Evolutionary conservation across 192 early-diverging fungal species (phyloP), one percentile per base, ranked within the genome.

Genomic region (Linnemannia exigua): DNA sequence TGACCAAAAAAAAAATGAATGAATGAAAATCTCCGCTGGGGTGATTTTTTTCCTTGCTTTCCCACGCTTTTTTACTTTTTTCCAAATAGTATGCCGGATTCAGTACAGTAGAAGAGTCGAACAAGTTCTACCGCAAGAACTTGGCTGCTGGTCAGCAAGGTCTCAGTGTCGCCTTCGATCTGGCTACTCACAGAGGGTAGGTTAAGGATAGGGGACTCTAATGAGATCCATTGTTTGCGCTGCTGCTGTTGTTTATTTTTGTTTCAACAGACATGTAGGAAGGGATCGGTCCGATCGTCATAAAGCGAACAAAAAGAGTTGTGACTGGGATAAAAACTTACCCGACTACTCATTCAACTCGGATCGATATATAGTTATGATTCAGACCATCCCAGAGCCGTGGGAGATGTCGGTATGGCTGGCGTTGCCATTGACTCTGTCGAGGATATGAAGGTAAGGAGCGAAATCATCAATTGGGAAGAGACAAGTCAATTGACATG

Each of bases 371-470:
- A 76, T 79, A 94, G 93, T 4, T 97, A 97, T 75, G 96, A 97
- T 80, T 95, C 95, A 17, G 96, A 97, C 88, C 96, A 97, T 67
- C 96, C 96, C 35, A 94, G 96, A 75, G 96, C 97, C 28, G 83
- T 95, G 1, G 96, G 96, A 71, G 96, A 97, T 84, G 96, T 97
- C 28, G 96, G 96, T 31, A 97, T 97, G 96, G 96, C 96, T 37
- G 96, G 96, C 71, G 96, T 97, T 47, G 96, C 96, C 20, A 97
- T 97, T 80, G 96, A 97, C 82, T 93, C 95, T 16, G 94, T 97
- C 19, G 96, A 97, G 86, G 96, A 97, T 87, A 97, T 97, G 96
- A 97, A 97, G 86, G 88, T 85, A 75, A 20, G 20, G 19, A 38
- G 35, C 28, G 17, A 31, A 2, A 28, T 28, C 22, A 12, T 25